Evolutionary conservation across 352 stramenopile species (phyloP).

Genomic region (Hyaloperonospora brassicae): DNA sequence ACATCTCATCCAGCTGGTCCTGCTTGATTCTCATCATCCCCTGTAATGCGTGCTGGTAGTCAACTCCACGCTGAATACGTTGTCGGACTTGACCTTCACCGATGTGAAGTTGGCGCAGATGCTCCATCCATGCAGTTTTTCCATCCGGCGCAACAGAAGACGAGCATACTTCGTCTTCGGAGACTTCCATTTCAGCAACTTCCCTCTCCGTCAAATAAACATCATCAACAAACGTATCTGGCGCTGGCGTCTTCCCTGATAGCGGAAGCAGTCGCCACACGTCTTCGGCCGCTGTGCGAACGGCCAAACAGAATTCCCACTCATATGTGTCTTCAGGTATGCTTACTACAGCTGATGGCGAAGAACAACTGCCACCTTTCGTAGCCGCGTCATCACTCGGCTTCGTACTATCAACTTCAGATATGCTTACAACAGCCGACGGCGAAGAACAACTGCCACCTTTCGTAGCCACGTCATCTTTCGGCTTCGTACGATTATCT

Average conservation of each 20-base stretch:
- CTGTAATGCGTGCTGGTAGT: conserved; percentile 52
- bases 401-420: conserved; percentile 5
- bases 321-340: conserved; percentile 21
- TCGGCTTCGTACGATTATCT: conserved; percentile 4
- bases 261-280: conserved; percentile 58
- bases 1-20: conserved; percentile 48
- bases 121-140: conserved; percentile 41
- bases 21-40: conserved; percentile 69
- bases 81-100: conserved; percentile 50
- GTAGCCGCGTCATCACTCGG: conserved; percentile 13
- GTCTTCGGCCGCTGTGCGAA: conserved; percentile 15
- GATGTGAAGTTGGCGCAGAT: conserved; percentile 42
- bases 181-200: conserved; percentile 53
- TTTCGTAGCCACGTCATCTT: conserved; percentile 17
- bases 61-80: conserved; percentile 42
- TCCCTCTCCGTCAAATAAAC: conserved; percentile 50
- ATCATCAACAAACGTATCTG: conserved; percentile 47
- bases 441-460: conserved; percentile 5
- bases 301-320: conserved; percentile 47
- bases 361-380: conserved; percentile 10
- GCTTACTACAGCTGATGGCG: conserved; percentile 10
- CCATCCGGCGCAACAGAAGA: conserved; percentile 14
- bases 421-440: conserved; percentile 10
- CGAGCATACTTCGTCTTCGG: conserved; percentile 54
- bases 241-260: conserved; percentile 32